These are phyloP conservation scores for Biscogniauxia marginata DNA, from an alignment of 2,329 filamentous ascomycete genomes.

Conservation along the genomic window DNA sequence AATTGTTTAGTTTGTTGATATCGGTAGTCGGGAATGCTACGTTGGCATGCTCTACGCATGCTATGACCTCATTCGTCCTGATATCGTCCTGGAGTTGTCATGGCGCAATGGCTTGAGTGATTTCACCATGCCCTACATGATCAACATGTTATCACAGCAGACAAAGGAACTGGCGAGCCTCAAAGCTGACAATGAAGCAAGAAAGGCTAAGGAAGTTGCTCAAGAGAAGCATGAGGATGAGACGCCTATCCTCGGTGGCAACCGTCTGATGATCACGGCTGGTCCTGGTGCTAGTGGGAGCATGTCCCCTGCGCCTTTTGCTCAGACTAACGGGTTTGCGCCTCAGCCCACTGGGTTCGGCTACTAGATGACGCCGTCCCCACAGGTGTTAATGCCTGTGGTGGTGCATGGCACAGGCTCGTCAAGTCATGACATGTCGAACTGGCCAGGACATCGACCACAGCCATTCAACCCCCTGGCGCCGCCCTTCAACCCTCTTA, in stretches of 20 bases:
- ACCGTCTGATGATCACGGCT: conserved; percentile 92
- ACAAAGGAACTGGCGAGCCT: conserved; percentile 79
- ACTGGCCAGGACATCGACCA: conserved; percentile 1
- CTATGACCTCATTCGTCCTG: conserved; percentile 93
- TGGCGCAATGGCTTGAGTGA: conserved; percentile 94
- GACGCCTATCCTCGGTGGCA: conserved; percentile 86
- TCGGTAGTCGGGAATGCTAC: conserved; percentile 98
- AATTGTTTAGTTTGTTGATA: conserved; percentile 82
- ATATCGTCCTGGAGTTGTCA: conserved; percentile 91
- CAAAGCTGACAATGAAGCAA: conserved; percentile 94
- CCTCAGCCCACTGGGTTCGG: conserved; percentile 83
- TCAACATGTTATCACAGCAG: conserved; percentile 94
- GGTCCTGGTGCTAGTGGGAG: conserved; percentile 62
- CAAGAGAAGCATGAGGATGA: conserved; percentile 86
- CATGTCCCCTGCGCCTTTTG: conserved; percentile 66
- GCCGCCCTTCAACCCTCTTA: neutral
- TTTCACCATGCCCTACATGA: conserved; percentile 99
- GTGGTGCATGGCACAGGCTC: conserved; percentile 5
- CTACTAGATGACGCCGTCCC: conserved; percentile 42
- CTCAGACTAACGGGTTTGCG: conserved; percentile 82
- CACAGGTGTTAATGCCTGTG: conserved; percentile 15
- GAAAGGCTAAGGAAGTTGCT: conserved; percentile 72
- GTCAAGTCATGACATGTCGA: neutral
- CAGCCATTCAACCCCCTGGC: conserved; percentile 2
- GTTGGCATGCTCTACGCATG: conserved; percentile 99